Evolutionary conservation across 768 basidiomycete species (phyloP).

Genomic region (Psilocybe azurescens): DNA sequence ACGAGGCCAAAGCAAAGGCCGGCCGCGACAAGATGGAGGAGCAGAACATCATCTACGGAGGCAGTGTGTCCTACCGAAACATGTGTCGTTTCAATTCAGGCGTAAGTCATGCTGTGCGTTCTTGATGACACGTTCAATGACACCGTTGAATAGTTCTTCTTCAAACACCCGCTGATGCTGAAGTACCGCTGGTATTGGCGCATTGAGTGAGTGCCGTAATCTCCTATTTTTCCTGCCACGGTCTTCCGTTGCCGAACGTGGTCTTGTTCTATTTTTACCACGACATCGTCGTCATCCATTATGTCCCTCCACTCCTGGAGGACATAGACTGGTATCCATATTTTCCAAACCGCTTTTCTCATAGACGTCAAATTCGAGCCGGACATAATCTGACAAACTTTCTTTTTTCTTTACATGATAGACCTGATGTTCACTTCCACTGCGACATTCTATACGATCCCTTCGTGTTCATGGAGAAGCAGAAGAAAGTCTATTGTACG

Average conservation of each 20-base stretch:
- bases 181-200: slow-evolving; percentile 83
- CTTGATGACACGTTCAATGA: neutral
- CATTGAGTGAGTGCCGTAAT: slow-evolving; percentile 54
- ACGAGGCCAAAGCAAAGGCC: slow-evolving; percentile 65
- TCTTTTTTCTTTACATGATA: slow-evolving; percentile 23
- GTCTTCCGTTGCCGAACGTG: neutral
- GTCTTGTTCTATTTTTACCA: neutral
- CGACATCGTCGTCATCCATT: neutral
- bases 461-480: slow-evolving; percentile 73
- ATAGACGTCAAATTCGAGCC: neutral
- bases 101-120: slow-evolving; percentile 35
- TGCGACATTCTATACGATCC: slow-evolving; percentile 73
- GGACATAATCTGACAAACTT: neutral
- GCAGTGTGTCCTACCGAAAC: slow-evolving; percentile 50
- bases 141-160: slow-evolving; percentile 60
- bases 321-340: no score
- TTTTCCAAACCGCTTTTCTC: no score
- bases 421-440: slow-evolving; percentile 76
- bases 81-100: slow-evolving; percentile 77
- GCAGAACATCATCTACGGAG: slow-evolving; percentile 48
- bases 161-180: slow-evolving; percentile 66
- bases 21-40: slow-evolving; percentile 66
- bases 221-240: neutral
- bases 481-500: slow-evolving; percentile 70
- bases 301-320: no score